Percentiles rank a stretch among this genome's conserved stretches.
phyloP scores from a whole-genome alignment of 345 rosid genomes.

The rapeseed (Brassica napus) region Da-Ae NC_063452.1:51090501-51091000 shows the following conservation, averaged over 20 bases:
- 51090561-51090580: no score
- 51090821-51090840: not conserved
- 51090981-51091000: not conserved
- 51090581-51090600: not conserved
- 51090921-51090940: constrained; percentile 21
- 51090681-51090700: constrained; percentile 47
- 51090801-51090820: not conserved
- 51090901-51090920: constrained; percentile 27
- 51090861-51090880: constrained; percentile 8
- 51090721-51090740: constrained; percentile 68
- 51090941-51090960: constrained; percentile 19
- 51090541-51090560: no score
- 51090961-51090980: not conserved
- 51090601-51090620: constrained; percentile 4
- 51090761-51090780: not conserved
- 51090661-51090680: not conserved
- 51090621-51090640: not conserved
- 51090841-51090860: not conserved
- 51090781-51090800: constrained; percentile 10
- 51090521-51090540: no score
- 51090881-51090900: constrained; percentile 30
- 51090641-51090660: not conserved
- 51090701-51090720: constrained; percentile 76
- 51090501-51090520: no score
- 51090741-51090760: not conserved